Conservation (phyloP, 2,329 filamentous ascomycete genomes). For the Cordyceps tenuipes region DNA sequence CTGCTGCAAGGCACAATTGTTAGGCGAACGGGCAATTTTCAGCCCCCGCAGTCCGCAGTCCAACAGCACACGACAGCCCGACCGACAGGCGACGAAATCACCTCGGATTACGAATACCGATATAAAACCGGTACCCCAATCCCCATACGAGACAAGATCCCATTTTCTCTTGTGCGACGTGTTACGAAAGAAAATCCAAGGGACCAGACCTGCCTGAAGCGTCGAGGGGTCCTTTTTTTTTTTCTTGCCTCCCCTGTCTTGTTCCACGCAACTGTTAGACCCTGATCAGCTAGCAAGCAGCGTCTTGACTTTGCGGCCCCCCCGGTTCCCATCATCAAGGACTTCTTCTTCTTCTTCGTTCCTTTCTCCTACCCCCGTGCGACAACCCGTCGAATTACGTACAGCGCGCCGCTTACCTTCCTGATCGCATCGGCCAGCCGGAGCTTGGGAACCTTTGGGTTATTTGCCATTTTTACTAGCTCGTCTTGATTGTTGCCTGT, state of each 20-base stretch:
- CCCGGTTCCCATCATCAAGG: not conserved
- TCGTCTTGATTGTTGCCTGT: not conserved
- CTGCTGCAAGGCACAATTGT: constrained; percentile 5
- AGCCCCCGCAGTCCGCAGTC: not conserved
- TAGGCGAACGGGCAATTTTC: not conserved
- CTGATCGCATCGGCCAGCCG: not conserved
- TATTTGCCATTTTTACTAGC: not conserved
- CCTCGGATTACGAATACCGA: not conserved
- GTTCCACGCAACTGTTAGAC: not conserved
- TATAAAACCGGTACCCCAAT: not conserved
- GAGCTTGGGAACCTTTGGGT: not conserved
- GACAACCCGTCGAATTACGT: not conserved
- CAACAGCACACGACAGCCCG: not conserved
- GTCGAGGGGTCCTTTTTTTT: not conserved
- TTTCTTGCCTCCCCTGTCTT: not conserved
- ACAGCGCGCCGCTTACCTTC: not conserved
- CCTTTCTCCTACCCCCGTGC: not conserved
- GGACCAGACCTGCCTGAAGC: constrained; percentile 1
- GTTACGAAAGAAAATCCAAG: not conserved
- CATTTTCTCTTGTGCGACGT: not conserved
- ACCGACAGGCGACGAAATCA: not conserved
- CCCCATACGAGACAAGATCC: not conserved
- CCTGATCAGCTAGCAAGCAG: not conserved
- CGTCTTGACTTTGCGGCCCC: not conserved
- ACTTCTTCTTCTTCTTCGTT: not conserved